Conservation (phyloP, 352 stramenopile genomes). For the Phytopythium helicoides region DNA sequence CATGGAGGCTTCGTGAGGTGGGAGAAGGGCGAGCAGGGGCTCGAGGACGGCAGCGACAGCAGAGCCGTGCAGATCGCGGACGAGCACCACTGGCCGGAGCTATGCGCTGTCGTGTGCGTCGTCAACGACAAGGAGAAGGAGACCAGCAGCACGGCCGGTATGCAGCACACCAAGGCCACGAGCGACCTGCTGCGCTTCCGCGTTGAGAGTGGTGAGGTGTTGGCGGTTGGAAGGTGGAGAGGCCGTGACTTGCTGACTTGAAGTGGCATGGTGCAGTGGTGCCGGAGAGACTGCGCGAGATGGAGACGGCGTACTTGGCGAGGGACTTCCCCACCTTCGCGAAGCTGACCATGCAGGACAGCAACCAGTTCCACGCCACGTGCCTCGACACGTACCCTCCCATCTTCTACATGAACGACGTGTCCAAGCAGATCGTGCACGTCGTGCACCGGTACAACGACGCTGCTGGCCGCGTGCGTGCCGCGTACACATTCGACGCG, state of each 20-base stretch:
- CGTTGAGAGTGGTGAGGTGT: conserved; percentile 27
- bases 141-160: conserved; percentile 95
- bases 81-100: conserved; percentile 92
- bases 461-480: conserved; percentile 55
- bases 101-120: conserved; percentile 96
- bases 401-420: conserved; percentile 99
- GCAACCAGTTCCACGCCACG: conserved; percentile 98
- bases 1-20: conserved; percentile 98
- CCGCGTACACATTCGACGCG: conserved; percentile 99
- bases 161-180: conserved; percentile 93
- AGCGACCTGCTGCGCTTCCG: conserved; percentile 90
- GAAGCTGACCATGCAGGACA: conserved; percentile 97
- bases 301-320: conserved; percentile 86
- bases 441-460: conserved; percentile 96
- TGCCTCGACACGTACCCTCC: conserved; percentile 98
- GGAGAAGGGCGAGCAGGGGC: conserved; percentile 77
- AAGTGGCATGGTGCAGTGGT: conserved; percentile 50
- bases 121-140: conserved; percentile 97
- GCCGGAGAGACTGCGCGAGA: conserved; percentile 76
- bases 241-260: not conserved
- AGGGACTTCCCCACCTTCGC: conserved; percentile 96
- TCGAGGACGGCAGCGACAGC: conserved; percentile 66
- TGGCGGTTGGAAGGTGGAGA: conserved; percentile 7
- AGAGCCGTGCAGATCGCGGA: conserved; percentile 71
- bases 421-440: conserved; percentile 72